These are phyloP conservation scores for Termitomyces sp. DNA, from an alignment of 768 basidiomycete species.

Conservation along the genomic window DNA sequence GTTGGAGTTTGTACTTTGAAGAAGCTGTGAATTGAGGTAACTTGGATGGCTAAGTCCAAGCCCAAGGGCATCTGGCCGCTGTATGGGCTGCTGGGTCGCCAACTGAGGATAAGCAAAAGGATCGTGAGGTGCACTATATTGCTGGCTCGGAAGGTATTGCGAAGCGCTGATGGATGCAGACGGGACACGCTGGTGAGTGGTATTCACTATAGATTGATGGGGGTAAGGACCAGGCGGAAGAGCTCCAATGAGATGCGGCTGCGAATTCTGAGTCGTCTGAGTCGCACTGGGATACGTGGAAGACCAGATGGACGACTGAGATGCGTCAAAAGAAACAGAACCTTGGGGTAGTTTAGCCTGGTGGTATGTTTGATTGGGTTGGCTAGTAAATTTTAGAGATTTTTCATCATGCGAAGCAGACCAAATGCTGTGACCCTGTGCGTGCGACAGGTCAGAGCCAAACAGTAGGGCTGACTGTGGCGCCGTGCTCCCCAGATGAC, in stretches of 20 bases:
- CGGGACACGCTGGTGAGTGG: conserved; percentile 25
- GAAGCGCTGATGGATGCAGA: conserved; percentile 21
- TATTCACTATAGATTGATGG: conserved; percentile 7
- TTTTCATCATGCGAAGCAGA: conserved; percentile 54
- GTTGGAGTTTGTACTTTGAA: conserved; percentile 3
- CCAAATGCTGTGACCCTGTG: conserved; percentile 62
- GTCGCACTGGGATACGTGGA: conserved; percentile 24
- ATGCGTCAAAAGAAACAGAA: conserved; percentile 21
- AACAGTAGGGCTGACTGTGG: conserved; percentile 48
- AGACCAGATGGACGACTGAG: conserved; percentile 36
- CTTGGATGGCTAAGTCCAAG: conserved; percentile 11
- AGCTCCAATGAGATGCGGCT: conserved; percentile 22
- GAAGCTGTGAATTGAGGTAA: conserved; percentile 14
- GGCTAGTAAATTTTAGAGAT: conserved; percentile 30
- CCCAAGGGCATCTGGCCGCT: conserved; percentile 18
- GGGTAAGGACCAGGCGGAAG: conserved; percentile 14
- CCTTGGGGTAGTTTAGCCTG: conserved; percentile 25
- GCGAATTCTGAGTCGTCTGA: conserved; percentile 29
- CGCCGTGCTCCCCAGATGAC: conserved; percentile 25
- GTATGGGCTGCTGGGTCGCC: conserved; percentile 20
- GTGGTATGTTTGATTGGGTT: conserved; percentile 27
- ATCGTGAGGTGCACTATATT: conserved; percentile 19
- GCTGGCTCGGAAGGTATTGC: conserved; percentile 21
- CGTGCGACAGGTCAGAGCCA: conserved; percentile 42
- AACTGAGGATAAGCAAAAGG: conserved; percentile 22